Base-by-base conservation (phyloP, 441 rosid genomes). In the Bruguiera hainesii region DNA sequence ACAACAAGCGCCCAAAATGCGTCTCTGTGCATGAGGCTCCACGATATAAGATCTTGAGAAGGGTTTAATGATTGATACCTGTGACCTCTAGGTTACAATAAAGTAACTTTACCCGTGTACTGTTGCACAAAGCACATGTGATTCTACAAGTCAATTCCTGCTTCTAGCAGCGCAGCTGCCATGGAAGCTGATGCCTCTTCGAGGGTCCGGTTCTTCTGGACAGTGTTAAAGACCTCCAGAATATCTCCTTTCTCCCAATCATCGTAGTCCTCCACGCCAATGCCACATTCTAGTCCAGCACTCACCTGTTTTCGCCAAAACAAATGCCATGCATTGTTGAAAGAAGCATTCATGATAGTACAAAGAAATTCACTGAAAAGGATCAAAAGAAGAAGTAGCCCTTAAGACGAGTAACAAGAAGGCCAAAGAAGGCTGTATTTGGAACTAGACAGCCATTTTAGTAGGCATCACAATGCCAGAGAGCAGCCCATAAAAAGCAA, bases 171-270 rank as follows among this genome's bases (percentile, higher is more conserved):
- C 4, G 96, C 97, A 53, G 96, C 96, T 62, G 94, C 79, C 93
- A 94, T 86, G 42, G 96, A 85, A 69, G 99, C 97, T 0, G 98
- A 91, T 67, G 99, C 97, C 78, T 94, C 98, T 81, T 91, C 99
- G 25, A 94, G 85, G 16, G 97, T 91, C 57, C 99, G 85, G 79
- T 81, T 87, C 85, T 87, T 94, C 76, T 86, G 83, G 68, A 90
- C 83, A 0, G 79, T 69, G 78, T 83, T 83, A 77, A 85, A 94
- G 65, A 91, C 94, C 78, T 87, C 89, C 0, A 94, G n/a, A 58
- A 63, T 61, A 75, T 94, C 97, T 66, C 99, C 96, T 79, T 83
- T 96, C 75, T 80, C 83, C 92, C 89, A 94, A 58, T 85, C 84
- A 18, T 85, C 84, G 6, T 73, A 94, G 74, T 81, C 89, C 49